Base-by-base conservation (phyloP, 2,329 filamentous ascomycete species). In the Neurospora crassa region DNA sequence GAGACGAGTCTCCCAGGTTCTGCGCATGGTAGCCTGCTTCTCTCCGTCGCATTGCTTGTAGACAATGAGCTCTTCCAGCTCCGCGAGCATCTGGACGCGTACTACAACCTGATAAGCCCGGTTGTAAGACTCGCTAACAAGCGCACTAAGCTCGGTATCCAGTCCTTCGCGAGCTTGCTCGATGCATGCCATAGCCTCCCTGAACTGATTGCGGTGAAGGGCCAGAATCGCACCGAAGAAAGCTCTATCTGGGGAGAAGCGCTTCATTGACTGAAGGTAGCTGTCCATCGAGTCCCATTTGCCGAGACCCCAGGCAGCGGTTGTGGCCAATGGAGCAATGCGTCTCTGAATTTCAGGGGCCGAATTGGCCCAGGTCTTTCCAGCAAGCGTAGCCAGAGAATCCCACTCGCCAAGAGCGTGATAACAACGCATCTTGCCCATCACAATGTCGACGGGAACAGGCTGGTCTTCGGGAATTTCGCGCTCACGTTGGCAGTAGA, bases 281-380 rank as follows among this genome's bases (percentile, higher is more conserved):
- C 92, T 94, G 80, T 99, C 96, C 96, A 99, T 99, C 18, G 95
- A 89, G 76, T 98, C 95, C 92, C 96, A 99, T 79, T 98, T 96
- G 73, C 92, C 92, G 74, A 97, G 87, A 70, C 95, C 95, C 96
- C 96, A 99, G 16, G 96, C 95, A 47, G 96, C 96, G 5, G 95
- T 95, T 5, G 96, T 97, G 40, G 96, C 96, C 63, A 99, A 87
- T 70, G 94, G 94, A 40, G 96, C 96, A 79, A 99, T 97, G 72
- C 91, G 89, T 75, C 94, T 91, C 77, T 96, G 92, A 72, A 97
- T 91, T 73, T 98, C 96, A 5, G 91, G 87, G 5, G 90, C 90
- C 8, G 95, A 96, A 79, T 94, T 94, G 75, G 92, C 89, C 96
- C 96, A 99, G 69, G 95, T 97, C 78, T 94, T 94, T 78, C 96